Evolutionary conservation across 148 eudicot species (phyloP).

Genomic region (Arctostaphylos glauca): DNA sequence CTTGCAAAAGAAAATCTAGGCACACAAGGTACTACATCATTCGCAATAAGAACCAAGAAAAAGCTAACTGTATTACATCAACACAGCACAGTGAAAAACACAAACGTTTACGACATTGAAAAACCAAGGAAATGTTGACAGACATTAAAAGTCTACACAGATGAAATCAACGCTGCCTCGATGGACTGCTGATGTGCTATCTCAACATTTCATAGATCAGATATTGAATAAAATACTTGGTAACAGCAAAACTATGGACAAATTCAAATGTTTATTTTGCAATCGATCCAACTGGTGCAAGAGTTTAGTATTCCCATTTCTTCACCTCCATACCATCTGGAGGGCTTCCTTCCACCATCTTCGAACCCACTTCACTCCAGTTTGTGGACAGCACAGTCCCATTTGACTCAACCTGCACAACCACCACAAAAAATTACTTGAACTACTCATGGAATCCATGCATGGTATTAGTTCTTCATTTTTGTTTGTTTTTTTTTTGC

Average conservation of each 20-base stretch:
- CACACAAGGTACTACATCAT: not conserved
- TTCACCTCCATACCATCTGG: slow-evolving; percentile 78
- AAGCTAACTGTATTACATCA: not conserved
- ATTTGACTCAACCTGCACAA: slow-evolving; percentile 58
- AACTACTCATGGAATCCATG: not conserved
- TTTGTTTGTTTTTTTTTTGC: not conserved
- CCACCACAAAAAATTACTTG: not conserved
- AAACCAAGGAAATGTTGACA: not conserved
- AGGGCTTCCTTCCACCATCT: slow-evolving; percentile 62
- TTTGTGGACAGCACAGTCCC: slow-evolving; percentile 75
- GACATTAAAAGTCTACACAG: not conserved
- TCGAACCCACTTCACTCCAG: slow-evolving; percentile 71
- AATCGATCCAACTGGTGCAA: not conserved
- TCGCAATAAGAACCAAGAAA: not conserved
- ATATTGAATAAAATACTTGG: not conserved
- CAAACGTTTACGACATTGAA: not conserved
- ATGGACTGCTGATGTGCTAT: not conserved
- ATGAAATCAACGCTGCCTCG: not conserved
- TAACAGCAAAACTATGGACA: not conserved
- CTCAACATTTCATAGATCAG: not conserved
- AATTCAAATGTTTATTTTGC: not conserved
- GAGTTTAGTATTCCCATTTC: slow-evolving; percentile 55
- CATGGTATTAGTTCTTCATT: not conserved
- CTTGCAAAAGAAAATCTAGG: too few relatives aligned
- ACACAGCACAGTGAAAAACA: not conserved